Base-by-base conservation (phyloP, 2,329 filamentous ascomycete species). In the Ophiostoma piceae region DNA sequence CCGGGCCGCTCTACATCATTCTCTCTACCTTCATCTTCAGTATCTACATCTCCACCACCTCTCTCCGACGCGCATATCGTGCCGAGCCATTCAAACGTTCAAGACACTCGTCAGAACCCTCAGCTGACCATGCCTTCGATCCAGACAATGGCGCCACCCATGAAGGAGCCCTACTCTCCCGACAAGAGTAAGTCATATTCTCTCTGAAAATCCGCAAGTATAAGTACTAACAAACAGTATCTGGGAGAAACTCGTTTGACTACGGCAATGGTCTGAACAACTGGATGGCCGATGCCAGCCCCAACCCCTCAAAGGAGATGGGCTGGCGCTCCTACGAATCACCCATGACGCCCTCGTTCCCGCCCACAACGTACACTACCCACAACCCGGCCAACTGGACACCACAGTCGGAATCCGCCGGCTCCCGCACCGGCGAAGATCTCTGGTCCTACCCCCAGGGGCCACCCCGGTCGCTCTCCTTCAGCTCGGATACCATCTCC, bases 311-410 rank as follows among this genome's bases (percentile, higher is more conserved):
- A 14, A 84, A 83, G 71, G 80, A 78, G 70, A 73, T 79, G 11
- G 78, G 79, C 14, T 88, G 85, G 86, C 79, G 82, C 71, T 29
- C 26, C 26, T 79, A 83, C 60, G 84, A 84, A 57, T 82, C 84
- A 8, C 81, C 84, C 11, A 78, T 85, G 43, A 82, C 82, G 3
- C 79, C 83, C 0, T 82, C 81, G 2, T 84, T 83, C 71, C 82
- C 84, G 5, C 80, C 62, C 6, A 11, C 83, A 1, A 87, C 62
- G 3, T 39, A 65, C 35, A 65, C 32, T 19, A 65, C 62, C 84
- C 74, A 78, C 80, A 6, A 79, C 2, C 77, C 82, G 0, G 76
- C 79, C 35, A 76, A 80, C 2, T 85, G 83, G 84, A 75, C 78
- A 43, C 74, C 80, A 39, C 77, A 79, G 67, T 75, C 80, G 7